Percentiles rank a stretch among this genome's conserved stretches.
These are phyloP conservation scores for Plasmodium blacklocki DNA, from an alignment of 169 alveolate species.

Conservation along the genomic window DNA sequence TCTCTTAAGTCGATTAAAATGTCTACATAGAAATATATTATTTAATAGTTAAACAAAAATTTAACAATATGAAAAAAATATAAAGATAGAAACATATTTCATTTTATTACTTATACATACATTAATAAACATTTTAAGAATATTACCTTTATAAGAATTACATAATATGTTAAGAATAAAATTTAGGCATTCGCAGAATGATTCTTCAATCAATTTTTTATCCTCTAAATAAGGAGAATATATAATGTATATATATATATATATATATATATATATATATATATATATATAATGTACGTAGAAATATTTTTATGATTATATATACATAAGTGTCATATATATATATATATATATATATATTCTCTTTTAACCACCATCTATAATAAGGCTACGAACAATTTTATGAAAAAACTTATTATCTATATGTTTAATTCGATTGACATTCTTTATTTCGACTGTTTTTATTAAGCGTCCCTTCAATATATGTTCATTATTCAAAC, in stretches of 20 bases:
- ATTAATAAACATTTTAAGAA: background rate
- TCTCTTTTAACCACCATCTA: conserved; percentile 8
- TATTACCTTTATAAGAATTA: conserved; percentile 18
- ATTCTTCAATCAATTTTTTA: conserved; percentile 1
- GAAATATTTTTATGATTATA: background rate
- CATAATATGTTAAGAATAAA: conserved; percentile 24
- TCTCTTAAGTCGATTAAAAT: conserved; percentile 17
- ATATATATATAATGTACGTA: background rate
- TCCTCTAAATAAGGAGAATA: conserved; percentile 22
- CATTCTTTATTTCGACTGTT: background rate
- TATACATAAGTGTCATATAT: conserved; percentile 1
- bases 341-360: background rate
- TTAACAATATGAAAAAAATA: background rate
- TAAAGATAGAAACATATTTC: background rate
- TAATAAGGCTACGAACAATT: conserved; percentile 23
- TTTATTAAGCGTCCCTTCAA: conserved; percentile 26
- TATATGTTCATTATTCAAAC: conserved; percentile 31
- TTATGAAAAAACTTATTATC: conserved; percentile 17
- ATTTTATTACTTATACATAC: background rate
- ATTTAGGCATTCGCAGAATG: conserved; percentile 34
- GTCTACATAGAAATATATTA: conserved; percentile 30
- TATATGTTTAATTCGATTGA: conserved; percentile 5
- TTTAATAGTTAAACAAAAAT: background rate
- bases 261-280: background rate
- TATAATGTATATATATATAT: too few relatives aligned